These are phyloP conservation scores for Pouteria campechiana DNA, from an alignment of 179 eudicot species.

Conservation along the genomic window DNA sequence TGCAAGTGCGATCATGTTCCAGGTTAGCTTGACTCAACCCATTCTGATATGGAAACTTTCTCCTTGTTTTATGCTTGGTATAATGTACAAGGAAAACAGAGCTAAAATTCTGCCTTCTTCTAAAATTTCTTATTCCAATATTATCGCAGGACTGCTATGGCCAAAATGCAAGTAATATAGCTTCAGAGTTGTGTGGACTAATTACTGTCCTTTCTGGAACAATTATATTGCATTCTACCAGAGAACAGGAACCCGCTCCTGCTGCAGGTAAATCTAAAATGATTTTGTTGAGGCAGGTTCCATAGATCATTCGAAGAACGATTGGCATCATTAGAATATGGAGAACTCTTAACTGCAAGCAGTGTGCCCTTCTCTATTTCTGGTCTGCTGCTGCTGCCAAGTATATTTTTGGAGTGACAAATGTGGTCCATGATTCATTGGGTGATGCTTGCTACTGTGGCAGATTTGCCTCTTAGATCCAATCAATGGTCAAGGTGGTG, in stretches of 20 bases:
- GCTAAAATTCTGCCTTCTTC: too few species aligned
- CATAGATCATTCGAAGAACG: too few species aligned
- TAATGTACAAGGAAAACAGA: background rate
- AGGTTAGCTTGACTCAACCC: slow-evolving; percentile 27
- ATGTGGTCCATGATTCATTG: too few species aligned
- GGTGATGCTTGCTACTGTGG: too few species aligned
- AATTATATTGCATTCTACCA: slow-evolving; percentile 58
- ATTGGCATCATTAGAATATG: too few species aligned
- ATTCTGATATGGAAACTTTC: background rate
- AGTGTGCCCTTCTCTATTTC: too few species aligned
- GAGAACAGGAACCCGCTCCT: slow-evolving; percentile 56
- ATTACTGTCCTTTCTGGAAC: slow-evolving; percentile 78
- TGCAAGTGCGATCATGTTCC: slow-evolving; percentile 79
- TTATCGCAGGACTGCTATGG: slow-evolving; percentile 67
- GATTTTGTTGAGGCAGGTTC: too few species aligned
- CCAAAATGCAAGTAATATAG: slow-evolving; percentile 73
- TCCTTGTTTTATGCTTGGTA: background rate
- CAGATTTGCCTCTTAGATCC: too few species aligned
- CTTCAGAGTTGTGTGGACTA: slow-evolving; percentile 83
- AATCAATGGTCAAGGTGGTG: too few species aligned
- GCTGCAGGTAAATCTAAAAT: slow-evolving; percentile 31
- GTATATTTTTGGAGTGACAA: too few species aligned
- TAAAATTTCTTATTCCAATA: background rate
- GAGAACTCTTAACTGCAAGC: too few species aligned
- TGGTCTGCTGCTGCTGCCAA: too few species aligned